phyloP scores from a whole-genome alignment of 1,139 yeast species.

The Arxiozyma slooffiae region DNA sequence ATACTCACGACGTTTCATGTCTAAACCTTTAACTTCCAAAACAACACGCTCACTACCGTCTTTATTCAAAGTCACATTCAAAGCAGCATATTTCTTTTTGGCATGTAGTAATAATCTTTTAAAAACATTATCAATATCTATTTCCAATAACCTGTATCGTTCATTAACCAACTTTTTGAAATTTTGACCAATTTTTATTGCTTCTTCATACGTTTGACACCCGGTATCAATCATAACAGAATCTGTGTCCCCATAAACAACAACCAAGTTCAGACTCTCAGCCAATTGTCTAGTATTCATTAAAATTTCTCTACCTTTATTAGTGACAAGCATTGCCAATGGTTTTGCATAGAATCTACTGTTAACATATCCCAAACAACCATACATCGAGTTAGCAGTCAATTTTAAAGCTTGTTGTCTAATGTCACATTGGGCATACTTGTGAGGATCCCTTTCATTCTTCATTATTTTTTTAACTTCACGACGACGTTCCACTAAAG shows the following conservation, averaged over 20 bases:
- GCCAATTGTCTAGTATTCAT: constrained; percentile 91
- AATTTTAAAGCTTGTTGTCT: constrained; percentile 92
- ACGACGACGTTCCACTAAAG: constrained; percentile 82
- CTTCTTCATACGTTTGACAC: constrained; percentile 56
- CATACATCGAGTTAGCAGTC: constrained; percentile 98
- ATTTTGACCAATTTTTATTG: constrained; percentile 72
- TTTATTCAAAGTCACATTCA: constrained; percentile 47
- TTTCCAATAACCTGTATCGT: constrained; percentile 75
- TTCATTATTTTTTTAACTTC: constrained; percentile 85
- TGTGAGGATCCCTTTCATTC: constrained; percentile 54
- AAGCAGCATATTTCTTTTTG: constrained; percentile 97
- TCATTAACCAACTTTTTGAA: constrained; percentile 83
- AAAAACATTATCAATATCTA: constrained; percentile 91
- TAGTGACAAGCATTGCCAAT: constrained; percentile 89
- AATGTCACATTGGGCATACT: constrained; percentile 77
- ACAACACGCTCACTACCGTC: constrained; percentile 40
- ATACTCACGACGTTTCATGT: constrained; percentile 93
- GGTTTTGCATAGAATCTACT: constrained; percentile 96
- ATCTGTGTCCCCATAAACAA: constrained; percentile 97
- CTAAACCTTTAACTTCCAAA: constrained; percentile 91
- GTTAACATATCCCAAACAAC: constrained; percentile 88
- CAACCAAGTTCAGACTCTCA: constrained; percentile 70
- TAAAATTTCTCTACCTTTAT: constrained; percentile 90
- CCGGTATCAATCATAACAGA: constrained; percentile 98
- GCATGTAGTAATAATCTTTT: constrained; percentile 78